Conservation (phyloP, 2,329 filamentous ascomycete species). For the Aspergillus bombycis region DNA sequence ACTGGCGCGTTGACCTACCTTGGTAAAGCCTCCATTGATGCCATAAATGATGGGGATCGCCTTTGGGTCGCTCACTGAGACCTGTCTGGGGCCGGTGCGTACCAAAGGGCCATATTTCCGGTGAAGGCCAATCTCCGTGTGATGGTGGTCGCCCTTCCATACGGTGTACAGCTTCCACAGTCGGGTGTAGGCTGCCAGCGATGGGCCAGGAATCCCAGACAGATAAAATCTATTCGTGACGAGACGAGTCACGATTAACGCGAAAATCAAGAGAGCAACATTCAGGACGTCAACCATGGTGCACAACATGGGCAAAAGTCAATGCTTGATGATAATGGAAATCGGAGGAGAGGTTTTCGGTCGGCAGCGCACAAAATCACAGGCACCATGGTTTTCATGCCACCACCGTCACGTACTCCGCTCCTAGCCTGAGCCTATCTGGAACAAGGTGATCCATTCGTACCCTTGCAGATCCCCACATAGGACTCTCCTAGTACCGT, state of each 20-base stretch:
- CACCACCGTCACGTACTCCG: not conserved
- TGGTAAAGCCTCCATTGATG: constrained; percentile 6
- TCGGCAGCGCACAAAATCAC: not conserved
- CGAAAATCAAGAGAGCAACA: not conserved
- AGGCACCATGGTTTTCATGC: not conserved
- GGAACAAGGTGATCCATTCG: not conserved
- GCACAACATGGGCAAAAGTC: not conserved
- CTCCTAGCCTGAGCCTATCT: not conserved
- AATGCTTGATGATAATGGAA: not conserved
- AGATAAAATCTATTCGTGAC: not conserved
- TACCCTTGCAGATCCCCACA: not conserved
- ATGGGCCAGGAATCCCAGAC: constrained; percentile 3
- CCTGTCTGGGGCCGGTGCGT: constrained; percentile 11
- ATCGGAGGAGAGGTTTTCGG: not conserved
- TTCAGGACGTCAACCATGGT: not conserved
- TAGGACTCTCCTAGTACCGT: not conserved
- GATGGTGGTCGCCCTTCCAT: constrained; percentile 22
- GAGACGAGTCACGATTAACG: not conserved
- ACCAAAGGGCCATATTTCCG: constrained; percentile 9
- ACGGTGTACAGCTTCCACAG: constrained; percentile 25
- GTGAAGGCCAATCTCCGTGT: constrained; percentile 12
- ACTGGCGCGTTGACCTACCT: not conserved
- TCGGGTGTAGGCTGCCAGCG: constrained; percentile 10
- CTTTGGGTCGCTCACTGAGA: constrained; percentile 8
- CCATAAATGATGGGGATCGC: constrained; percentile 11